Base-by-base conservation (phyloP, 148 eudicot species). In the Suaeda aralocaspica region DNA sequence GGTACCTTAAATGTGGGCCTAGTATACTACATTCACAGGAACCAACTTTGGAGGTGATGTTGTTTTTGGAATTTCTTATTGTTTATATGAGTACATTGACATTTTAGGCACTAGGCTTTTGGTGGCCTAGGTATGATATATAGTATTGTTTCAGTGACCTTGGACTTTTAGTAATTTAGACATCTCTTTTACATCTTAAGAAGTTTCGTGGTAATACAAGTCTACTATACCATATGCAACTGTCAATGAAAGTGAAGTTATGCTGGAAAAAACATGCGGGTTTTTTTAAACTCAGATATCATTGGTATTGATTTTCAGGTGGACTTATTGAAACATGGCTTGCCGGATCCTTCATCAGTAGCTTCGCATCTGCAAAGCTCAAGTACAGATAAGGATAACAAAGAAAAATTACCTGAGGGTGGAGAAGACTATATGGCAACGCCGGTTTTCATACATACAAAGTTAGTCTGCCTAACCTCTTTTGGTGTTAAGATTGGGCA, bases 321-420 rank as follows among this genome's bases (percentile, higher is more conserved):
- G 76, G 97, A 93, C 72, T 78, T 93, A 78, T 78, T 93, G 77
- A 93, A 93, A 77, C 98, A 93, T 75, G 83, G 85, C 55, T 78
- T 93, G 76, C 95, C 98, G 44, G 96, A 93, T 72, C 96, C 98
- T 28, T 93, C 98, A 64, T 84, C 92, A 48, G 76, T 82, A 45
- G 64, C 81, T 29, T 70, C 87, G 51, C 88, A 82, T 57, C 70
- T 86, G 56, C 98, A 88, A 68, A 84, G 76, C 76, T 82, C 92
- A 41, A 84, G 82, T 36, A 66, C 85, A 10, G 94, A 88, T 46
- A 92, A 90, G 73, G 96, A 90, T 57, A 85, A 50, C 71, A 84
- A 84, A 76, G 92, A 82, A 72, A 86, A 83, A 79, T 72, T 74
- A 73, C 85, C 73, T 63, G 98, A 87, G 68, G 76, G 69, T 51